Conservation (phyloP, 768 basidiomycete genomes). For the Heimioporus sp. region DNA sequence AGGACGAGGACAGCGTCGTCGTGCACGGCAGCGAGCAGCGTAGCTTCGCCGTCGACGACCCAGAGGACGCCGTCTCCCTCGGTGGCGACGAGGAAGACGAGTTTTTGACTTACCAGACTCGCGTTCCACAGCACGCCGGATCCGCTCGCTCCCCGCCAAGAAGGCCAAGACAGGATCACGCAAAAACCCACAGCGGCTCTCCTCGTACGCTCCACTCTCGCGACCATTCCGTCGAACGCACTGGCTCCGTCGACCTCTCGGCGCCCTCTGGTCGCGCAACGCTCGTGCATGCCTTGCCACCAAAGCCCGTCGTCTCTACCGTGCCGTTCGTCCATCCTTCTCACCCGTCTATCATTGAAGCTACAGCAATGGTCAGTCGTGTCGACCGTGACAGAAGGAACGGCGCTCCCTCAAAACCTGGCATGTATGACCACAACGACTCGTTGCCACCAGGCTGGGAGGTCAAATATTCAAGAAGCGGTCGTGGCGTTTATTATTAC, state of each 20-base stretch:
- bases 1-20: conserved; percentile 43
- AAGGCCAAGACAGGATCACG: conserved; percentile 13
- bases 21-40: conserved; percentile 40
- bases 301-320: conserved; percentile 56
- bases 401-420: conserved; percentile 26
- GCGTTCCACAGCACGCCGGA: conserved; percentile 28
- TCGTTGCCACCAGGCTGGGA: conserved; percentile 62
- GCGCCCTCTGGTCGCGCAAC: conserved; percentile 31
- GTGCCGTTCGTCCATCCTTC: conserved; percentile 55
- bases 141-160: conserved; percentile 18
- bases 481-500: conserved; percentile 53
- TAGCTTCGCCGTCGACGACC: conserved; percentile 36
- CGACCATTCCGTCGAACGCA: conserved; percentile 8
- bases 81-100: conserved; percentile 73
- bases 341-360: conserved; percentile 57
- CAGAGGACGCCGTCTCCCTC: conserved; percentile 66
- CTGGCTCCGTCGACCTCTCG: conserved; percentile 17
- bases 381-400: conserved; percentile 44
- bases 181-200: not conserved
- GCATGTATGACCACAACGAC: conserved; percentile 27
- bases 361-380: conserved; percentile 57
- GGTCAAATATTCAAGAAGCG: conserved; percentile 48
- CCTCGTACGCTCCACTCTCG: conserved; percentile 6
- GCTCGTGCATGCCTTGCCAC: conserved; percentile 65
- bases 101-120: conserved; percentile 44